A percentile compares a stretch with the other conserved stretches of the same genome.
phyloP scores from a whole-genome alignment of 2,329 filamentous ascomycete genomes.

The Cladosporium velox region DNA sequence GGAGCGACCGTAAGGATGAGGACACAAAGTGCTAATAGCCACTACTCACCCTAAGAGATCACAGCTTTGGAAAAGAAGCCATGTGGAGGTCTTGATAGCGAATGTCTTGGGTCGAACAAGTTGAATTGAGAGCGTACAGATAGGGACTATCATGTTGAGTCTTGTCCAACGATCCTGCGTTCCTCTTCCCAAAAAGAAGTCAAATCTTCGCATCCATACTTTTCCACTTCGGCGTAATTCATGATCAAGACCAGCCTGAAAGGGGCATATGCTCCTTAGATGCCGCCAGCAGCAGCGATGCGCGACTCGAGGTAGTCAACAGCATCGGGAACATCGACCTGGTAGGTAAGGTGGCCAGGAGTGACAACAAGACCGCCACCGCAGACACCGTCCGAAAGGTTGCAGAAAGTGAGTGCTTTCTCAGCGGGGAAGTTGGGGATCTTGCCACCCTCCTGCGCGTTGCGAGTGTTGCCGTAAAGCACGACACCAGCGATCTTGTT shows the following conservation, averaged over 20 bases:
- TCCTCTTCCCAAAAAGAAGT: background rate
- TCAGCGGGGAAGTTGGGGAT: conserved; percentile 39
- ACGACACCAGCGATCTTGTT: conserved; percentile 42
- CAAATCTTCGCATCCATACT: background rate
- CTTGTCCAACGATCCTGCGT: background rate
- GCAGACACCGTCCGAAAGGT: conserved; percentile 39
- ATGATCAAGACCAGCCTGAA: background rate
- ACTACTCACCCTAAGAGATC: background rate
- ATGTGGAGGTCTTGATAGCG: background rate
- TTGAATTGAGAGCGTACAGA: background rate
- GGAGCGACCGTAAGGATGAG: background rate
- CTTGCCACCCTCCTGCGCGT: conserved; percentile 40
- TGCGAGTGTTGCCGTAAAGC: conserved; percentile 45
- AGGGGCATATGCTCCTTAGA: background rate
- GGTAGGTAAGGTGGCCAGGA: conserved; percentile 39
- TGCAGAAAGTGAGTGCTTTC: conserved; percentile 41
- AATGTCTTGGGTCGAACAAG: background rate
- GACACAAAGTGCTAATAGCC: background rate
- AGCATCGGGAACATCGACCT: conserved; percentile 29
- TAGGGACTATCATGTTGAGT: background rate
- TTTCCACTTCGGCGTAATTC: background rate
- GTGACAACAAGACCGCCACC: conserved; percentile 38
- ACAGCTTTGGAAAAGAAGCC: background rate
- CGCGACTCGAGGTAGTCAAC: conserved; percentile 33
- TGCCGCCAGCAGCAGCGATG: conserved; percentile 19